Percentiles rank a stretch among this genome's conserved stretches.
Conservation (phyloP, 2,329 filamentous ascomycete genomes). For the Aspergillus sp. region DNA sequence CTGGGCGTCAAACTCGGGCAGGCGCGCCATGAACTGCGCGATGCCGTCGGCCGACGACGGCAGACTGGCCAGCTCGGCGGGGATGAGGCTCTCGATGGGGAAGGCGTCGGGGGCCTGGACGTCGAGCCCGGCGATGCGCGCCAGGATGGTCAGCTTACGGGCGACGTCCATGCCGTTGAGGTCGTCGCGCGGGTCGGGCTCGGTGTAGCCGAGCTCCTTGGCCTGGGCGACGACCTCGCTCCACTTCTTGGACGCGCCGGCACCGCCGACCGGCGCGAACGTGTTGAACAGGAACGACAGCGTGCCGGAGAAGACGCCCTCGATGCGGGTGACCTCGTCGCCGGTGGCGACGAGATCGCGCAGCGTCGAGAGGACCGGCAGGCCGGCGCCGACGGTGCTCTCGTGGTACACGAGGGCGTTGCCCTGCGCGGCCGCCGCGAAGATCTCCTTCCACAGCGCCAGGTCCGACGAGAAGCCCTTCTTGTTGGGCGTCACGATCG, state of each 20-base stretch:
- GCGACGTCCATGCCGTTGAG: slow-evolving; percentile 87
- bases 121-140: slow-evolving; percentile 76
- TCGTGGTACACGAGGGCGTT: slow-evolving; percentile 89
- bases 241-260: slow-evolving; percentile 66
- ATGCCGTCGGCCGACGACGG: slow-evolving; percentile 57
- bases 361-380: slow-evolving; percentile 89
- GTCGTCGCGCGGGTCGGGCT: slow-evolving; percentile 83
- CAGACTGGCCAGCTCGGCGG: slow-evolving; percentile 76
- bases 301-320: slow-evolving; percentile 96
- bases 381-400: slow-evolving; percentile 86
- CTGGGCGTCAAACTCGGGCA: slow-evolving; percentile 79
- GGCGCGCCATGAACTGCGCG: slow-evolving; percentile 78
- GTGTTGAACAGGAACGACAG: slow-evolving; percentile 99
- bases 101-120: slow-evolving; percentile 84
- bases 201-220: slow-evolving; percentile 88
- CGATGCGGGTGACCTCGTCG: slow-evolving; percentile 86
- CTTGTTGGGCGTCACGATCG: slow-evolving; percentile 95
- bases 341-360: slow-evolving; percentile 94
- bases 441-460: slow-evolving; percentile 84
- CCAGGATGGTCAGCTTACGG: slow-evolving; percentile 93
- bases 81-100: slow-evolving; percentile 91
- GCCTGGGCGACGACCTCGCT: slow-evolving; percentile 89
- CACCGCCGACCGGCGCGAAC: slow-evolving; percentile 77
- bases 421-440: slow-evolving; percentile 62
- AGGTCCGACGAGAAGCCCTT: slow-evolving; percentile 88